These are phyloP conservation scores for Leccinum variicolor DNA, from an alignment of 768 basidiomycete species.

Conservation along the genomic window DNA sequence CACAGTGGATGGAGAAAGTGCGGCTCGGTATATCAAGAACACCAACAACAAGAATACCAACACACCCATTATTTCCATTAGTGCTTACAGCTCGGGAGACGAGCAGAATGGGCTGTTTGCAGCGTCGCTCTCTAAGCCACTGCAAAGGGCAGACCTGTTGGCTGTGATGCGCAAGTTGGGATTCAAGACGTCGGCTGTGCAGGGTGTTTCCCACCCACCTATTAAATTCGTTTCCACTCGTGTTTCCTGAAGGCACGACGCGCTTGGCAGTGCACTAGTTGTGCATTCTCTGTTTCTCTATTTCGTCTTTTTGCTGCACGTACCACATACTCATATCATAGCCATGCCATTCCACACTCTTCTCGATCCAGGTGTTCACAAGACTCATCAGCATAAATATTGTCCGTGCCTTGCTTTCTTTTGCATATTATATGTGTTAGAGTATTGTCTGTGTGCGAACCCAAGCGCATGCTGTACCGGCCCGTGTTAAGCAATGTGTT, in stretches of 20 bases:
- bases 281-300: conserved; percentile 24
- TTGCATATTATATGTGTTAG: conserved; percentile 47
- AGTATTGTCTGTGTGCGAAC: conserved; percentile 27
- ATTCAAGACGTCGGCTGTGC: conserved; percentile 81
- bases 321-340: conserved; percentile 30
- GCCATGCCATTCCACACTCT: conserved; percentile 29
- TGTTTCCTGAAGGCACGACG: conserved; percentile 17
- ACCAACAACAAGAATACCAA: conserved; percentile 93
- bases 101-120: conserved; percentile 70
- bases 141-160: conserved; percentile 85
- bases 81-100: conserved; percentile 78
- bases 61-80: conserved; percentile 91
- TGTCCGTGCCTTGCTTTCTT: conserved; percentile 19
- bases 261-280: conserved; percentile 13
- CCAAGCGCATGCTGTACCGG: conserved; percentile 12
- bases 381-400: conserved; percentile 28
- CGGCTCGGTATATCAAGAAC: conserved; percentile 95
- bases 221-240: conserved; percentile 49
- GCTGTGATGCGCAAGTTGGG: conserved; percentile 81
- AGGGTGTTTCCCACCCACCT: conserved; percentile 45
- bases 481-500: neutral
- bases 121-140: conserved; percentile 82
- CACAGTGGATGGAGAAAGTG: conserved; percentile 90
- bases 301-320: conserved; percentile 31
- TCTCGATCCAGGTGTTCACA: conserved; percentile 20